Percentiles rank a stretch among this genome's conserved stretches.
Evolutionary conservation across 768 basidiomycete genomes (phyloP).

Genomic region (Auricularia sp.): DNA sequence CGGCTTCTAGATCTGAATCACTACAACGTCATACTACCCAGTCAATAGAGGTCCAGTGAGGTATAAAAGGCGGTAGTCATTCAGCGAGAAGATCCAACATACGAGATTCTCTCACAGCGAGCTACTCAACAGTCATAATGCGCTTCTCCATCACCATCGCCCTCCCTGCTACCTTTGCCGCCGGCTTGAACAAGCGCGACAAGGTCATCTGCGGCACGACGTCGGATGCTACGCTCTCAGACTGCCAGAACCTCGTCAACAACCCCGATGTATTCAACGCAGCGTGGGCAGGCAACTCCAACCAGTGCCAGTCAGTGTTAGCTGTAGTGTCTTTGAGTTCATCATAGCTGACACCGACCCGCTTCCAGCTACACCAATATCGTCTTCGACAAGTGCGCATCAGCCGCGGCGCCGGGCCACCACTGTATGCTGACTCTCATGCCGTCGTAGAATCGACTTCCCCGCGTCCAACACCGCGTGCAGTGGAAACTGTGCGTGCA

Average conservation of each 20-base stretch:
- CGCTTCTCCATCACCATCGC: background rate
- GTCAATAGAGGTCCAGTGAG: too few species aligned
- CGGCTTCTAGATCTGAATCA: too few species aligned
- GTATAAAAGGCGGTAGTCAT: too few species aligned
- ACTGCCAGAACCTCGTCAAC: background rate
- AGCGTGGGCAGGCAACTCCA: background rate
- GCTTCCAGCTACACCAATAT: background rate
- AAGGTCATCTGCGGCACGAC: background rate
- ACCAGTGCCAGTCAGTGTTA: background rate
- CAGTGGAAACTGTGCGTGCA: background rate
- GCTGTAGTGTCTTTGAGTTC: background rate
- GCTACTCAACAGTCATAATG: background rate
- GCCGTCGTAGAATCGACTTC: background rate
- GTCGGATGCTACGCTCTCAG: background rate
- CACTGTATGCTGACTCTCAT: too few species aligned
- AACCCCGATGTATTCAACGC: background rate
- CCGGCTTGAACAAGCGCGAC: background rate
- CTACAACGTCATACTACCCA: too few species aligned
- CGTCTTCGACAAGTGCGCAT: background rate
- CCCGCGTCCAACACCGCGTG: background rate
- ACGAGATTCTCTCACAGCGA: too few species aligned
- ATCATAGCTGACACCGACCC: background rate
- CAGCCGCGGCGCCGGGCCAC: too few species aligned
- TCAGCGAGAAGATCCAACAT: too few species aligned
- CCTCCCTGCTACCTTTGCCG: background rate